phyloP scores from a whole-genome alignment of 441 rosid species.

The Eugenia klotzschiana region DNA sequence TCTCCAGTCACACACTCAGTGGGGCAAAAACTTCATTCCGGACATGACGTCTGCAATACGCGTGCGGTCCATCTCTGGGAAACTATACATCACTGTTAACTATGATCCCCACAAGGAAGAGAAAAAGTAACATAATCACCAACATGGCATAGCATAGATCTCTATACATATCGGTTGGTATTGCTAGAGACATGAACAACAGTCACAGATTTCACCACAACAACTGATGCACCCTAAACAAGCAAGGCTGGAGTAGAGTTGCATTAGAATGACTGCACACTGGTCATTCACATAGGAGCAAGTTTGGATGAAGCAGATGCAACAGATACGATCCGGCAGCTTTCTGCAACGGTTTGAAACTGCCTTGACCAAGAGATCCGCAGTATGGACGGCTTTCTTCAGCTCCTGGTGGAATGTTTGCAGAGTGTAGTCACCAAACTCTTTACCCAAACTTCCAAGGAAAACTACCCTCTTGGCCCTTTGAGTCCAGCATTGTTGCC shows the following conservation, averaged over 20 bases:
- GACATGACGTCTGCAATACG: neutral
- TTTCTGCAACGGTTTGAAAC: conserved; percentile 36
- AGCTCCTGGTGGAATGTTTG: conserved; percentile 50
- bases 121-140: neutral
- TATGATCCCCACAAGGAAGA: neutral
- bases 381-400: conserved; percentile 41
- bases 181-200: neutral
- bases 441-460: conserved; percentile 44
- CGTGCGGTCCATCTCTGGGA: neutral
- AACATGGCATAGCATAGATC: neutral
- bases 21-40: too few species aligned
- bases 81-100: neutral
- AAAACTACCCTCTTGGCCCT: conserved; percentile 7
- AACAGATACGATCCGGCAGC: conserved; percentile 41
- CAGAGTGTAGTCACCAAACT: conserved; percentile 39
- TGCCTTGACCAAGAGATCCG: conserved; percentile 34
- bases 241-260: conserved; percentile 56
- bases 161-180: neutral
- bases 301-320: conserved; percentile 56
- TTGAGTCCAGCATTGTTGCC: neutral
- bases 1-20: neutral
- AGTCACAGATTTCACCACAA: conserved; percentile 54
- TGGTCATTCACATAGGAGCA: conserved; percentile 39
- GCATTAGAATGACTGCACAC: conserved; percentile 34
- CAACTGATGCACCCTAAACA: conserved; percentile 62